A percentile compares a stretch with the other conserved stretches of the same genome.
These are phyloP conservation scores for Epichloe coenophiala DNA, from an alignment of 2,329 filamentous ascomycete species.

Conservation along the genomic window DNA sequence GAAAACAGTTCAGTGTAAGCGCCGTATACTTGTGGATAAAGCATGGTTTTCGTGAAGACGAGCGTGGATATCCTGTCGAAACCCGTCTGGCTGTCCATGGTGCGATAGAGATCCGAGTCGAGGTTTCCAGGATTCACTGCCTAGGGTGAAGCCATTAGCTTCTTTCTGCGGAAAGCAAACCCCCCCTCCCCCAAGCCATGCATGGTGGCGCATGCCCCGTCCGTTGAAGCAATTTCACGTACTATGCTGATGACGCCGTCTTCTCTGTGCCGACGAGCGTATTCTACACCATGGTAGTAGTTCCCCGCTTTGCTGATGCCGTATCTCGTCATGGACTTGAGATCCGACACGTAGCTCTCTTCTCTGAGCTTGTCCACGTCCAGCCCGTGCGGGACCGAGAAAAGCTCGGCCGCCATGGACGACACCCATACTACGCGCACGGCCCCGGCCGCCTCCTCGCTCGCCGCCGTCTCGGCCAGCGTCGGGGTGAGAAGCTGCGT, in stretches of 20 bases:
- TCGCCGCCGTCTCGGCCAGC: slow-evolving; percentile 1
- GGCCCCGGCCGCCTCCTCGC: background rate
- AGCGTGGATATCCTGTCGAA: too few species aligned
- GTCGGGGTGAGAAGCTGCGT: slow-evolving; percentile 2
- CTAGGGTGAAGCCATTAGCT: too few species aligned
- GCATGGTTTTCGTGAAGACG: too few species aligned
- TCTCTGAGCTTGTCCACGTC: slow-evolving; percentile 11
- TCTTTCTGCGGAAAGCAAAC: too few species aligned
- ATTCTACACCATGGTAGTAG: slow-evolving; percentile 19
- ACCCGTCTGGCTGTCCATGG: slow-evolving; percentile 6
- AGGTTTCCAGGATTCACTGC: slow-evolving; percentile 28
- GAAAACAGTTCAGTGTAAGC: slow-evolving; percentile 36
- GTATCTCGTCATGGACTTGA: background rate
- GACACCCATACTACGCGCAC: slow-evolving; percentile 5
- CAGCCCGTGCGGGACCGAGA: background rate
- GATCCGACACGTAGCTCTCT: too few species aligned
- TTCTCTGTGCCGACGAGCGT: slow-evolving; percentile 13
- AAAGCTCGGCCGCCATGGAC: background rate
- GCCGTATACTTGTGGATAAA: slow-evolving; percentile 19
- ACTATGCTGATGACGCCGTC: slow-evolving; percentile 17
- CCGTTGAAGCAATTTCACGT: too few species aligned
- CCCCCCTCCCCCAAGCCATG: too few species aligned
- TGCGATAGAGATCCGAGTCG: slow-evolving; percentile 22
- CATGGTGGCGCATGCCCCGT: too few species aligned
- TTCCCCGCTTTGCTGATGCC: slow-evolving; percentile 19